A percentile compares a stretch with the other conserved stretches of the same genome.
phyloP scores from a whole-genome alignment of 2,329 filamentous ascomycete genomes.

The Trichocomaceae sp. region DNA sequence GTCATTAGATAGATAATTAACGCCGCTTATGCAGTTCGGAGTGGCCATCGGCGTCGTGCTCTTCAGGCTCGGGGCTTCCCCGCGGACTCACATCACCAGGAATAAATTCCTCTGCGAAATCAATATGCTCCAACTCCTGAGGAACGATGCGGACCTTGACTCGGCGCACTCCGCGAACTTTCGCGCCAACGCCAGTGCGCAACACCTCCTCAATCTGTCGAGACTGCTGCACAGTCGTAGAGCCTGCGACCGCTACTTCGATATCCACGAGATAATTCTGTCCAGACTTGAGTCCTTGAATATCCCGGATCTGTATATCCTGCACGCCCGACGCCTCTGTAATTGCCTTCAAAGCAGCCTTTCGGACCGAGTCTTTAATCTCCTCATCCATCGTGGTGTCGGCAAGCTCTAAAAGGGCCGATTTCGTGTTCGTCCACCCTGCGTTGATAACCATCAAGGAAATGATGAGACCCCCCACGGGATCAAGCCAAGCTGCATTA shows the following conservation, averaged over 20 bases:
- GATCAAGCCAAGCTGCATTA: constrained; percentile 86
- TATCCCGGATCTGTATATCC: constrained; percentile 63
- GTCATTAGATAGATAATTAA: background rate
- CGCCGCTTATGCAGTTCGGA: constrained; percentile 9
- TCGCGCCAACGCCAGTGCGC: constrained; percentile 63
- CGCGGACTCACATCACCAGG: constrained; percentile 53
- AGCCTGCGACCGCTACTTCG: constrained; percentile 70
- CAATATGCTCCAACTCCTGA: constrained; percentile 51
- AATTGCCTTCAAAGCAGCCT: constrained; percentile 57
- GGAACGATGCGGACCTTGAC: constrained; percentile 79
- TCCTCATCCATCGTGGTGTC: constrained; percentile 85
- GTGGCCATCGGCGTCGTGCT: constrained; percentile 17
- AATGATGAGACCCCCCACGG: constrained; percentile 85
- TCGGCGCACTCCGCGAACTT: constrained; percentile 75
- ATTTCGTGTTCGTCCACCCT: constrained; percentile 75
- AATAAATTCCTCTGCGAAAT: constrained; percentile 75
- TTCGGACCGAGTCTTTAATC: constrained; percentile 64
- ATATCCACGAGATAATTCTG: constrained; percentile 94
- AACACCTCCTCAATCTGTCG: constrained; percentile 65
- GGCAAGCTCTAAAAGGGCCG: constrained; percentile 80
- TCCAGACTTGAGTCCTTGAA: constrained; percentile 88
- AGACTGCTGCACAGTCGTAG: constrained; percentile 68
- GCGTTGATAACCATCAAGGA: constrained; percentile 89
- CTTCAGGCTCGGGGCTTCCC: constrained; percentile 56
- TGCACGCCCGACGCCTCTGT: constrained; percentile 47